Evolutionary conservation across 306 rosid species (phyloP).

Genomic region (Delonix regia): DNA sequence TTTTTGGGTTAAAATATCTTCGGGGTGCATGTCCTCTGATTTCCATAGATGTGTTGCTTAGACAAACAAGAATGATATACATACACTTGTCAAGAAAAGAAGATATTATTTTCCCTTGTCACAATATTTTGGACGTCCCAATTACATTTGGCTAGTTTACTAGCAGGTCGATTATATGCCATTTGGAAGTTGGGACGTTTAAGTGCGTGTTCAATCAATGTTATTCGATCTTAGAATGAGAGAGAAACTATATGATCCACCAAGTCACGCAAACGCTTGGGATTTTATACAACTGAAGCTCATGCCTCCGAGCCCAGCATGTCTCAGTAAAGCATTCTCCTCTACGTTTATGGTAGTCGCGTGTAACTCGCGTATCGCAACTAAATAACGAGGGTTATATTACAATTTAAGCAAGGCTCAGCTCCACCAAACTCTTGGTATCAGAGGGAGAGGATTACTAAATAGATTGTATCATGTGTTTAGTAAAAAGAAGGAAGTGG

Average conservation of each 20-base stretch:
- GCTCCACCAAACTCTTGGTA: background rate
- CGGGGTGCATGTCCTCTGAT: constrained; percentile 9
- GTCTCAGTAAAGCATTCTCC: background rate
- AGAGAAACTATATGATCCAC: background rate
- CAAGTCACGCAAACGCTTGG: background rate
- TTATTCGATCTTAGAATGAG: background rate
- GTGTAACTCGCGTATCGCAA: background rate
- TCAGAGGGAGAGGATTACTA: no score
- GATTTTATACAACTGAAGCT: background rate
- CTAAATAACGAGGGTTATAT: background rate
- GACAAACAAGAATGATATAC: constrained; percentile 3
- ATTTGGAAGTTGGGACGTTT: background rate
- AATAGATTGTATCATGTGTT: no score
- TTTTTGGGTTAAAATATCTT: constrained; percentile 29
- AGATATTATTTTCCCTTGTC: constrained; percentile 5
- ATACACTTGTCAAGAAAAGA: background rate
- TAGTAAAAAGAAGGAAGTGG: no score
- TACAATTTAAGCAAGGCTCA: background rate
- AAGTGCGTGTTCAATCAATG: background rate
- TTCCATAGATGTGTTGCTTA: constrained; percentile 17
- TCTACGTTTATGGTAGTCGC: no score
- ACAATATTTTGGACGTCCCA: background rate
- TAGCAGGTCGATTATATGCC: background rate
- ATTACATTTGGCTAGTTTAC: background rate
- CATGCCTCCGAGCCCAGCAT: background rate